phyloP scores from a whole-genome alignment of 306 rosid genomes.

The Albizia julibrissin region DNA sequence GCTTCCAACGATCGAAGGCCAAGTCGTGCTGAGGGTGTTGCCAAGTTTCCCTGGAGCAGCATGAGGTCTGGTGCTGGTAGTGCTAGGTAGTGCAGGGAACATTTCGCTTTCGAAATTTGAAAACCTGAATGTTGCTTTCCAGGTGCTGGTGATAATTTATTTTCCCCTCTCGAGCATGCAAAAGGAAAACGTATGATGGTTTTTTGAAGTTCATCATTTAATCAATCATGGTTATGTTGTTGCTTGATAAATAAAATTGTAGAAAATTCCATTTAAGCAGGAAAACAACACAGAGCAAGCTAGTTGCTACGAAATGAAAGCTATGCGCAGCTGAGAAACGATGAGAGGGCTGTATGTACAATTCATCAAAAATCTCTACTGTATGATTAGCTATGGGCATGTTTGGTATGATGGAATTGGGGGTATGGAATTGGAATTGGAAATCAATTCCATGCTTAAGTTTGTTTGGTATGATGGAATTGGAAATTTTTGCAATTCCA shows the following conservation, averaged over 20 bases:
- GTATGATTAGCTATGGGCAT: neutral
- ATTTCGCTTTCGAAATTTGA: slow-evolving; percentile 16
- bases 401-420: too few relatives aligned
- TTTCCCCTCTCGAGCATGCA: neutral
- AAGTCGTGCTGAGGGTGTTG: slow-evolving; percentile 20
- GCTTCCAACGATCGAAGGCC: slow-evolving; percentile 31
- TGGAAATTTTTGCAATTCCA: too few relatives aligned
- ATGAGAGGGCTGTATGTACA: neutral
- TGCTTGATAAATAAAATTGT: slow-evolving; percentile 7
- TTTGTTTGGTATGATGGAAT: too few relatives aligned
- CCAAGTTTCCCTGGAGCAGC: neutral
- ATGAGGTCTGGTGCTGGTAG: slow-evolving; percentile 13
- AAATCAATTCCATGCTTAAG: too few relatives aligned
- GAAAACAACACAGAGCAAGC: neutral
- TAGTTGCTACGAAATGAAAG: neutral
- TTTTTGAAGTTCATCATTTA: slow-evolving; percentile 11
- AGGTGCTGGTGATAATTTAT: neutral
- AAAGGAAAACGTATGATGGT: slow-evolving; percentile 5
- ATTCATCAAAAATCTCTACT: neutral
- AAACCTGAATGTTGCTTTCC: neutral
- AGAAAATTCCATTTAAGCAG: neutral
- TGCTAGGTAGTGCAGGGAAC: slow-evolving; percentile 42
- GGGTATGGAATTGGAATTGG: too few relatives aligned
- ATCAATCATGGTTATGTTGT: neutral
- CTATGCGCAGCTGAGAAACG: neutral